phyloP scores from a whole-genome alignment of 2,329 filamentous ascomycete species.

The Arachnomyces sp. region DNA sequence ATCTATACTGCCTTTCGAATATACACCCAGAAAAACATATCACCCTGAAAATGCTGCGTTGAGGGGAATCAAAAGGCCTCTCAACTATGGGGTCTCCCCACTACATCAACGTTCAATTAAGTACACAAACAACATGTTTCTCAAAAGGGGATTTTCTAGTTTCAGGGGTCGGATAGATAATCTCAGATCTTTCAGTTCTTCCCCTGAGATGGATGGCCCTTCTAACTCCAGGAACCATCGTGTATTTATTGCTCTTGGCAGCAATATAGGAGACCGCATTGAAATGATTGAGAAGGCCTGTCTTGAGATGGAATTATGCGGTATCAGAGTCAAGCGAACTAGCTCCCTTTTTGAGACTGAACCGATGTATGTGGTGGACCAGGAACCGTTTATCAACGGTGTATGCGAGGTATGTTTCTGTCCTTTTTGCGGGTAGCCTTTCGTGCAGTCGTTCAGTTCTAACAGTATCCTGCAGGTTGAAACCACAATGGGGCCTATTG shows the following conservation, averaged over 20 bases:
- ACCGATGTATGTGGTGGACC: constrained; percentile 92
- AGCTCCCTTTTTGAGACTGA: constrained; percentile 91
- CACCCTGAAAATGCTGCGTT: too few species aligned
- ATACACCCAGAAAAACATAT: too few species aligned
- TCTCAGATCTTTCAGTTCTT: constrained; percentile 1
- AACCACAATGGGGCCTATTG: constrained; percentile 66
- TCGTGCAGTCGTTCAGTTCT: constrained; percentile 9
- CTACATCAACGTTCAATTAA: too few species aligned
- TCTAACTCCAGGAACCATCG: too few species aligned
- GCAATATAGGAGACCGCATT: constrained; percentile 82
- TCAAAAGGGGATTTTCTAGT: too few species aligned
- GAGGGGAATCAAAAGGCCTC: too few species aligned
- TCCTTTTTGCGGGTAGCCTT: neutral
- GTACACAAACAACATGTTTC: too few species aligned
- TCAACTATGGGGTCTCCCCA: too few species aligned
- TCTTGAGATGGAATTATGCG: constrained; percentile 62
- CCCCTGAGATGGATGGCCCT: neutral
- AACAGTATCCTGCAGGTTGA: constrained; percentile 54
- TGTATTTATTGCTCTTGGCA: constrained; percentile 82
- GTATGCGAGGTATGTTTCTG: constrained; percentile 68
- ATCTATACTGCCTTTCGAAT: too few species aligned
- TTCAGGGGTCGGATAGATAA: neutral
- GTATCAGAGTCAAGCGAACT: constrained; percentile 68
- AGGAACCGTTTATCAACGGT: constrained; percentile 83
- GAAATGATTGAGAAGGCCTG: constrained; percentile 80